Conservation (phyloP, 2,329 filamentous ascomycete genomes). For the Mycogone perniciosa region DNA sequence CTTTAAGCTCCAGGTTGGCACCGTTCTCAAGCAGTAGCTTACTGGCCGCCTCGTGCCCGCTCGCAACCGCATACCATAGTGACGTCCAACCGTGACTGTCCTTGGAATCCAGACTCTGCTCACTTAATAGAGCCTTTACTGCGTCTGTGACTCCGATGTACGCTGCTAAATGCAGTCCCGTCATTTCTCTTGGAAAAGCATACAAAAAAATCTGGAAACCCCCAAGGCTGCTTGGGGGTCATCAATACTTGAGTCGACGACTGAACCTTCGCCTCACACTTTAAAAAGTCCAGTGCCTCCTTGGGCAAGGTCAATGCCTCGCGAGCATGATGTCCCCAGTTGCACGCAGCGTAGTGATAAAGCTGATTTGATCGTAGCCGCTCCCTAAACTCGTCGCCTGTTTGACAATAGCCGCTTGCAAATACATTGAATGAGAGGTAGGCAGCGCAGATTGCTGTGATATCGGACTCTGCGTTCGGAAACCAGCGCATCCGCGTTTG, state of each 20-base stretch:
- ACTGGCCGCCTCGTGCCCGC: slow-evolving; percentile 11
- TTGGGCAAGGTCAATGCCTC: not conserved
- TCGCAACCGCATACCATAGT: not conserved
- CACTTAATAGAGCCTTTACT: not conserved
- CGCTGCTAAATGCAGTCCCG: not conserved
- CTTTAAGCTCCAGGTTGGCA: slow-evolving; percentile 3
- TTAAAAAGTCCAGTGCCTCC: not conserved
- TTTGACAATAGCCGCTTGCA: not conserved
- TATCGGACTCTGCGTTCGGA: not conserved
- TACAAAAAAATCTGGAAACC: not conserved
- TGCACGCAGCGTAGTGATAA: not conserved
- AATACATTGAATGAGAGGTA: not conserved
- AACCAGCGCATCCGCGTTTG: not conserved
- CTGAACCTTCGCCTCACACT: not conserved
- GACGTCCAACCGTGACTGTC: not conserved
- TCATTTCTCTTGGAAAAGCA: no score
- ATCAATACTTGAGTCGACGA: not conserved
- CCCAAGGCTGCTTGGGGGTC: not conserved
- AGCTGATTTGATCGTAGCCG: not conserved
- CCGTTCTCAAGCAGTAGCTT: slow-evolving; percentile 10
- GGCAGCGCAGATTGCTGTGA: not conserved
- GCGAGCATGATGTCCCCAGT: not conserved
- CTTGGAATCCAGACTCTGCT: not conserved
- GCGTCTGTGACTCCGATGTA: not conserved
- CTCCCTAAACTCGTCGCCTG: not conserved